These are phyloP conservation scores for Geosiphon pyriformis DNA, from an alignment of 192 early-diverging fungal genomes.

Conservation along the genomic window DNA sequence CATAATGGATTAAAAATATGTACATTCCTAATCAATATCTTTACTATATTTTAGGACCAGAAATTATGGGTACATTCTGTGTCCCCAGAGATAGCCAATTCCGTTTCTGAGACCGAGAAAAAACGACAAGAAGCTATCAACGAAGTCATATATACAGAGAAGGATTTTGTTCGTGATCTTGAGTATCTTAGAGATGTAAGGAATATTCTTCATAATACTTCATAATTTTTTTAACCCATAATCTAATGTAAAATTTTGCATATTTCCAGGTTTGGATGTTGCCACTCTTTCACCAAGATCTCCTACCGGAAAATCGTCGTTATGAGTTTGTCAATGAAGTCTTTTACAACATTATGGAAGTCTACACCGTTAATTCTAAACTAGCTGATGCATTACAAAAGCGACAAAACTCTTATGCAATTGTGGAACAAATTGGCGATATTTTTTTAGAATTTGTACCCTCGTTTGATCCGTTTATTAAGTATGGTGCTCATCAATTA, in stretches of 20 bases:
- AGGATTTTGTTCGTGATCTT: slow-evolving; percentile 87
- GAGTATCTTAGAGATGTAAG: slow-evolving; percentile 69
- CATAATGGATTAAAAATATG: too few species aligned
- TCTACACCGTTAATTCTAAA: slow-evolving; percentile 57
- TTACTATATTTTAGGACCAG: slow-evolving; percentile 57
- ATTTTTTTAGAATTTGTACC: slow-evolving; percentile 69
- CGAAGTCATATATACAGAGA: slow-evolving; percentile 87
- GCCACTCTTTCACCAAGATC: slow-evolving; percentile 54
- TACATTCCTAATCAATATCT: too few species aligned
- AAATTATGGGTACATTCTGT: slow-evolving; percentile 83
- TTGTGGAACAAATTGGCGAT: slow-evolving; percentile 84
- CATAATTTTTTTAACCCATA: too few species aligned
- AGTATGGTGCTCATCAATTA: slow-evolving; percentile 82
- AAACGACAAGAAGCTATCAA: slow-evolving; percentile 92
- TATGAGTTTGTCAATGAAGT: slow-evolving; percentile 70
- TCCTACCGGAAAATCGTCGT: slow-evolving; percentile 58
- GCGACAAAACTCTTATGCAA: slow-evolving; percentile 58
- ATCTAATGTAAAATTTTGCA: too few species aligned
- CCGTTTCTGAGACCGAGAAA: slow-evolving; percentile 67
- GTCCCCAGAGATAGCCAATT: slow-evolving; percentile 63
- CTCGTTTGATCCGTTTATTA: slow-evolving; percentile 72
- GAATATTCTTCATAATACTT: too few species aligned
- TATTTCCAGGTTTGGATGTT: slow-evolving; percentile 54
- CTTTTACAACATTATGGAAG: slow-evolving; percentile 71
- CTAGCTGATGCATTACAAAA: slow-evolving; percentile 53